Percentiles rank a stretch among this genome's conserved stretches.
phyloP scores from a whole-genome alignment of 139 green algal species.

The Micromonas commoda region DNA sequence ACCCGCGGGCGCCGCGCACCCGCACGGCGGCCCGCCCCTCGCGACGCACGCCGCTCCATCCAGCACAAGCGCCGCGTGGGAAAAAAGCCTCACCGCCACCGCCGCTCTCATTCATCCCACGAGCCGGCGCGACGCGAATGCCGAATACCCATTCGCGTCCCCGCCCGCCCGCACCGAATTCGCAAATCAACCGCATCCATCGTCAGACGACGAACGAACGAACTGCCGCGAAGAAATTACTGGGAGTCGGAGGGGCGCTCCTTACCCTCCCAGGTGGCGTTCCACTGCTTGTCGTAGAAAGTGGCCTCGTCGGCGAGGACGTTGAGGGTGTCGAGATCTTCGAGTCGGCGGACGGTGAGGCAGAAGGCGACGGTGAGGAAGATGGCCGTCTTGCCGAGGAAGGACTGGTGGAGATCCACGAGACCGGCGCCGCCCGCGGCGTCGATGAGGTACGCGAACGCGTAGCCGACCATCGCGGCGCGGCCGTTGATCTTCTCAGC shows the following conservation, averaged over 20 bases:
- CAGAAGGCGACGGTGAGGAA: conserved; percentile 41
- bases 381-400: conserved; percentile 49
- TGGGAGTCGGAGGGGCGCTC: conserved; percentile 42
- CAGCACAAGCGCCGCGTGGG: no score
- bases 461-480: conserved; percentile 51
- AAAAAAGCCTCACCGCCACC: no score
- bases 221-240: conserved; percentile 25
- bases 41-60: no score
- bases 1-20: no score
- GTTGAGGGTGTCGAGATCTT: conserved; percentile 45
- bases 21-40: no score
- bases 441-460: conserved; percentile 43
- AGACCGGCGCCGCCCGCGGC: conserved; percentile 33
- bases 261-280: conserved; percentile 46
- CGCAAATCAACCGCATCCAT: no score
- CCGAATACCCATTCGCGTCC: no score
- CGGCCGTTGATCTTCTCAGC: conserved; percentile 53
- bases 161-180: no score
- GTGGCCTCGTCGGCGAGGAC: conserved; percentile 45
- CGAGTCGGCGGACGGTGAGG: conserved; percentile 37
- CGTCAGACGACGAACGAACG: no score
- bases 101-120: no score
- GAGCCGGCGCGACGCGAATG: no score
- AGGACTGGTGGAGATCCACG: conserved; percentile 42
- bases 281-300: conserved; percentile 60